A percentile compares a stretch with the other conserved stretches of the same genome.
phyloP scores from a whole-genome alignment of 2,329 filamentous ascomycete species.

The Lecanosticta acicola region DNA sequence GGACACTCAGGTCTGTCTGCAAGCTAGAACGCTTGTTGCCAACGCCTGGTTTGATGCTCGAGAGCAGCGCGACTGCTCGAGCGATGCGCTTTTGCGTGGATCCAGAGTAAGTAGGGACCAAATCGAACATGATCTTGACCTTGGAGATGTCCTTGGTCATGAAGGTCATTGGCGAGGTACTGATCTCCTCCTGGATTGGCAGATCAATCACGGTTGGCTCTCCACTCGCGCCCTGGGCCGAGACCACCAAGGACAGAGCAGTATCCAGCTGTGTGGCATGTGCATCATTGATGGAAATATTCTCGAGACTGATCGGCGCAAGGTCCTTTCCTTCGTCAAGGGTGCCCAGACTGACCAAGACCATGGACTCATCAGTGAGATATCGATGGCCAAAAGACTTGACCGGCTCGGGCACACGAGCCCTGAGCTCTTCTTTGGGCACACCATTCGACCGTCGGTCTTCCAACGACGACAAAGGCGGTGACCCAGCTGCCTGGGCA shows the following conservation, averaged over 20 bases:
- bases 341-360: conserved; percentile 85
- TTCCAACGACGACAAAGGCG: conserved; percentile 50
- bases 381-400: conserved; percentile 97
- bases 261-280: conserved; percentile 93
- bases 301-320: conserved; percentile 78
- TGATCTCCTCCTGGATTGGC: conserved; percentile 87
- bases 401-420: conserved; percentile 62
- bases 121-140: conserved; percentile 88
- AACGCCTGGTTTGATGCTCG: conserved; percentile 74
- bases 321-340: conserved; percentile 83
- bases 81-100: conserved; percentile 75
- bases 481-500: conserved; percentile 22
- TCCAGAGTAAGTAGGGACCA: conserved; percentile 91
- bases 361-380: conserved; percentile 78
- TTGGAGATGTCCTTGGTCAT: conserved; percentile 69
- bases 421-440: conserved; percentile 34
- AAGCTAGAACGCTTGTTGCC: conserved; percentile 84
- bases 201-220: conserved; percentile 87
- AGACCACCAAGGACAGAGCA: conserved; percentile 83
- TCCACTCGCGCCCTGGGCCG: conserved; percentile 75
- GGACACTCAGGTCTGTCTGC: conserved; percentile 86
- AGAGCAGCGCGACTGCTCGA: conserved; percentile 80
- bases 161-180: conserved; percentile 89
- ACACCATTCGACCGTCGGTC: conserved; percentile 39
- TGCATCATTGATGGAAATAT: conserved; percentile 78